These are phyloP conservation scores for Hydrangea macrophylla DNA, from an alignment of 148 eudicot species.

Conservation along the genomic window DNA sequence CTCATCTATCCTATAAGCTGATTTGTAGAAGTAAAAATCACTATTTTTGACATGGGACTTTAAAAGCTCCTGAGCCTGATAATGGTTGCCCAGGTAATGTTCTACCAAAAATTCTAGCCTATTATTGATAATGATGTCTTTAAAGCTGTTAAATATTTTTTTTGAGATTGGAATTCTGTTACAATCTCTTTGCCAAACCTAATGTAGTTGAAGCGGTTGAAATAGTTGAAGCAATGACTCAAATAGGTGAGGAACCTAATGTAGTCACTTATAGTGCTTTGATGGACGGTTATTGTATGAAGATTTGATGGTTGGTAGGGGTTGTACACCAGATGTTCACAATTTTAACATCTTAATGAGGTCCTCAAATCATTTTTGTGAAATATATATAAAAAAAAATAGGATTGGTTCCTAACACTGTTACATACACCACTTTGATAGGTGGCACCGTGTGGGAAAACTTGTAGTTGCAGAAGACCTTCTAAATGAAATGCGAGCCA, in stretches of 20 bases:
- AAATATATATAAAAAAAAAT: background rate
- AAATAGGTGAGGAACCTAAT: conserved; percentile 16
- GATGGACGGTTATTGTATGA: conserved; percentile 23
- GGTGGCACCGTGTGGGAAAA: background rate
- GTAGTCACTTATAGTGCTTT: conserved; percentile 11
- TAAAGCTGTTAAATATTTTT: no score
- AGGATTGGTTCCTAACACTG: background rate
- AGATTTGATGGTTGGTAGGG: conserved; percentile 8
- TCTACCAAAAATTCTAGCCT: no score
- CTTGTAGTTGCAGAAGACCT: background rate
- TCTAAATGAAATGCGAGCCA: background rate
- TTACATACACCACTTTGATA: background rate
- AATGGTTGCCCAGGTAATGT: no score
- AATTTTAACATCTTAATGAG: conserved; percentile 8
- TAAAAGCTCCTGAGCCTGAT: no score
- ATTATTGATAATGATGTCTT: no score
- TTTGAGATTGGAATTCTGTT: no score
- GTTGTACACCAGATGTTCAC: conserved; percentile 12
- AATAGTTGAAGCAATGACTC: conserved; percentile 12
- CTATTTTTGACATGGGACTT: no score
- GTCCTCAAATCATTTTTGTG: background rate
- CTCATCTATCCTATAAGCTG: no score
- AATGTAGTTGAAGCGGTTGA: conserved; percentile 10
- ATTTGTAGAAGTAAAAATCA: no score
- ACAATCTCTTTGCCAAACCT: no score